Conservation (phyloP, 768 basidiomycete genomes). For the Suillus spraguei region DNA sequence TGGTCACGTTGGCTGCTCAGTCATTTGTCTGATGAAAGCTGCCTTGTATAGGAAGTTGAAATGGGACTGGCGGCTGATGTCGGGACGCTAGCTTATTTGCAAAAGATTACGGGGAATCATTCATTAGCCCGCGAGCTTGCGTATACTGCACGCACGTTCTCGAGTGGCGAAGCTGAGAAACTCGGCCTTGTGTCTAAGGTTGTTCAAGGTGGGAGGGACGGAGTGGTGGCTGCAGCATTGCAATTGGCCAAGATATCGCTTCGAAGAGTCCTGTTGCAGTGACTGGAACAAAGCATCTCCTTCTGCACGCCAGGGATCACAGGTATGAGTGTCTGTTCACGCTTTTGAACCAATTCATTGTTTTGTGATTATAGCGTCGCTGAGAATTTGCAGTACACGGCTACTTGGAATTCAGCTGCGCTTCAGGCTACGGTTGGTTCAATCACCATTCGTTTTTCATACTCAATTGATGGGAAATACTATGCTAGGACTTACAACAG, state of each 20-base stretch:
- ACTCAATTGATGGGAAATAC: neutral
- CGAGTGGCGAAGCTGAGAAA: conserved; percentile 61
- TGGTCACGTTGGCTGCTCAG: neutral
- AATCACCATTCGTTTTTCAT: too few relatives aligned
- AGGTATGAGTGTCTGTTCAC: conserved; percentile 44
- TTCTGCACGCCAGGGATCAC: conserved; percentile 81
- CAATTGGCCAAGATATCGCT: conserved; percentile 67
- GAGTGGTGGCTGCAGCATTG: conserved; percentile 69
- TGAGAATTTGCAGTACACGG: conserved; percentile 59
- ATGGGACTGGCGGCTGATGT: conserved; percentile 88
- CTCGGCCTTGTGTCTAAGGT: conserved; percentile 78
- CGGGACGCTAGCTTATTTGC: conserved; percentile 81
- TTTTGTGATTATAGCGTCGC: conserved; percentile 26
- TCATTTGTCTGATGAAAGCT: conserved; percentile 8
- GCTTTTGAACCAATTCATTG: neutral
- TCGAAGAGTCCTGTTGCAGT: conserved; percentile 82
- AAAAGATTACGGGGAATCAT: conserved; percentile 75
- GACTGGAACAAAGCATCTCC: conserved; percentile 71
- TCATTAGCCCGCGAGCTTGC: conserved; percentile 76
- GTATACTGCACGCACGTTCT: conserved; percentile 73
- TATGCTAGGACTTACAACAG: conserved; percentile 14
- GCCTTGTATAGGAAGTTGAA: conserved; percentile 70
- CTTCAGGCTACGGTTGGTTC: conserved; percentile 47
- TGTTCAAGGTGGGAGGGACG: conserved; percentile 63
- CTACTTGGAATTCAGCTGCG: conserved; percentile 57